Evolutionary conservation across 805 yeast genomes (phyloP).

Genomic region (Starmera caribaea): DNA sequence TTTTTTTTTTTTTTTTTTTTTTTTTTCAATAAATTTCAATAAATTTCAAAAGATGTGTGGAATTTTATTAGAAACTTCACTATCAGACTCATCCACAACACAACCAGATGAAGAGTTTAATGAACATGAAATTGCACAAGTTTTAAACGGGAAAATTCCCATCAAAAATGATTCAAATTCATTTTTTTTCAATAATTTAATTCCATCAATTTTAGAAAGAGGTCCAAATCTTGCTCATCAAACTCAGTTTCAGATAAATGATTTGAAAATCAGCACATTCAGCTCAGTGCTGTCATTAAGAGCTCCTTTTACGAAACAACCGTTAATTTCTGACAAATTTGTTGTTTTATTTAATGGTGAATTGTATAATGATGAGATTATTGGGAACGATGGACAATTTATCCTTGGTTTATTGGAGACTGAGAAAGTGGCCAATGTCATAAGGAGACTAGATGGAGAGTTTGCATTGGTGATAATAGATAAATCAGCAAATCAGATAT

Average conservation of each 20-base stretch:
- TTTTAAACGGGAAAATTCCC: too few relatives aligned
- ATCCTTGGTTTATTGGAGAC: conserved; percentile 29
- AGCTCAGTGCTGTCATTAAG: conserved; percentile 73
- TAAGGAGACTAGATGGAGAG: conserved; percentile 61
- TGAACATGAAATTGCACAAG: neutral
- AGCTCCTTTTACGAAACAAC: conserved; percentile 72
- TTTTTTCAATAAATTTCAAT: too few relatives aligned
- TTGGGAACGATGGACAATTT: conserved; percentile 55
- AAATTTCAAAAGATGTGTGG: neutral
- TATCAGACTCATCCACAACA: too few relatives aligned
- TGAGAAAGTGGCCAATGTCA: conserved; percentile 16
- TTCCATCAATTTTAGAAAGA: conserved; percentile 40
- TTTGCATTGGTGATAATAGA: conserved; percentile 59
- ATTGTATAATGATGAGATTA: conserved; percentile 54
- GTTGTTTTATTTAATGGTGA: conserved; percentile 87
- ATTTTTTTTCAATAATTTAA: conserved; percentile 23
- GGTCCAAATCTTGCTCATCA: conserved; percentile 53
- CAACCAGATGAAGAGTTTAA: neutral
- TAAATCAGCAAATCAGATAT: conserved; percentile 27
- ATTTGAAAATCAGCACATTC: conserved; percentile 7
- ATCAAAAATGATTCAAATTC: too few relatives aligned
- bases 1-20: too few relatives aligned
- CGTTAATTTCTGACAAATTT: conserved; percentile 32
- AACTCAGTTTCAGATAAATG: conserved; percentile 6
- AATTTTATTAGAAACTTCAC: neutral